Conservation (phyloP, 305 asterid genomes). For the Solanum hybrid region DNA sequence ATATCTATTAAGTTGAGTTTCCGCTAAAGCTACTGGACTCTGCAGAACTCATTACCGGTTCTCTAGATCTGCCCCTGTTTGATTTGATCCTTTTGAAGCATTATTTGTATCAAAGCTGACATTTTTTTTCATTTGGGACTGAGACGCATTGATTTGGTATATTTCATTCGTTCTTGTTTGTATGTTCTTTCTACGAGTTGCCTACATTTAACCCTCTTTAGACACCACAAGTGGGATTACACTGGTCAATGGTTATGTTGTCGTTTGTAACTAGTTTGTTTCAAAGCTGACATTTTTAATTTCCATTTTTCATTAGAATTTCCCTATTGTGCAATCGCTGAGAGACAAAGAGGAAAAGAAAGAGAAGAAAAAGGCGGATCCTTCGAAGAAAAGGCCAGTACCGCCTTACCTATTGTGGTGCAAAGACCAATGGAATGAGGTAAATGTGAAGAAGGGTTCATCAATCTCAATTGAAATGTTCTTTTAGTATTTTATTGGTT, state of each 20-base stretch:
- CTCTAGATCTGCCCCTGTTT: neutral
- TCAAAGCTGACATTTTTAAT: neutral
- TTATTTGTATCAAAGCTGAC: neutral
- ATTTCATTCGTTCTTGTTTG: neutral
- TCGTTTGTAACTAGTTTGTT: neutral
- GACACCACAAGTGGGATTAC: too few relatives aligned
- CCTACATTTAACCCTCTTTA: neutral
- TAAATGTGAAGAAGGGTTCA: neutral
- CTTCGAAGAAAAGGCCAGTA: constrained; percentile 54
- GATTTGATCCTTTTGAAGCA: neutral
- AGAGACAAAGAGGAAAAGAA: constrained; percentile 51
- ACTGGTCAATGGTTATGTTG: neutral
- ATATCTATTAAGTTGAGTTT: neutral
- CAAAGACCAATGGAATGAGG: constrained; percentile 92
- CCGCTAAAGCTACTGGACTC: neutral
- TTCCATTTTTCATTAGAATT: constrained; percentile 21
- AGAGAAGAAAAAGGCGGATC: constrained; percentile 49
- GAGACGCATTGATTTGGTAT: neutral
- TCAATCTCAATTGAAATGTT: neutral
- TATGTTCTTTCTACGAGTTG: too few relatives aligned
- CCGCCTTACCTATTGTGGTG: constrained; percentile 72
- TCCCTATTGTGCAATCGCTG: constrained; percentile 31
- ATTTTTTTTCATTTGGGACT: neutral
- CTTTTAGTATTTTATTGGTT: neutral
- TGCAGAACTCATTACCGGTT: neutral